Conservation (phyloP, 2,329 filamentous ascomycete genomes). For the Colletotrichum gigasporum region DNA sequence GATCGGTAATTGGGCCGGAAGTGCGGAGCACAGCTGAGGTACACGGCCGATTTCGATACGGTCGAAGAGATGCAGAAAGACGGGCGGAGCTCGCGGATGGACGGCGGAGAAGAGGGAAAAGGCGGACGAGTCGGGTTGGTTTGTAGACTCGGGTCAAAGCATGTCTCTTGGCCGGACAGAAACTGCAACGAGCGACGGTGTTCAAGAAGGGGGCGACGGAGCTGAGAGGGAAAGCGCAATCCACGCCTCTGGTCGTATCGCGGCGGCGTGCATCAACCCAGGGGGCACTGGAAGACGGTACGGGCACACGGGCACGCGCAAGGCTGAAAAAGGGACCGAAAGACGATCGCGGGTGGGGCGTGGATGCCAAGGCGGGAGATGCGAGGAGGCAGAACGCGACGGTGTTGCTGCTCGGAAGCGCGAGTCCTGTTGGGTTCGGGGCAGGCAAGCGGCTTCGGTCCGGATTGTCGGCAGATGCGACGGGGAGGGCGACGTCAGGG, state of each 20-base stretch:
- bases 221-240: conserved; percentile 12
- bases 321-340: conserved; percentile 26
- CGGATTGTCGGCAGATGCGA: neutral
- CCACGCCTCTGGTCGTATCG: conserved; percentile 26
- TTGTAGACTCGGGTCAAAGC: conserved; percentile 21
- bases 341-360: conserved; percentile 28
- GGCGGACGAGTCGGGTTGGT: neutral
- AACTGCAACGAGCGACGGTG: neutral
- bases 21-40: neutral
- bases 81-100: conserved; percentile 3
- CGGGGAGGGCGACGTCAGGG: too few species aligned
- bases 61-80: neutral
- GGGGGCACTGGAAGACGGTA: neutral
- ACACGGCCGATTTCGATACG: neutral
- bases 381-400: neutral
- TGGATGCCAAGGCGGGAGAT: conserved; percentile 22
- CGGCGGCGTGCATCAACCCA: conserved; percentile 18
- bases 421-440: neutral
- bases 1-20: neutral
- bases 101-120: neutral
- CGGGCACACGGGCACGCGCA: conserved; percentile 8
- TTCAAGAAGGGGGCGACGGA: neutral
- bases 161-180: conserved; percentile 7
- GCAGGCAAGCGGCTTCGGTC: neutral
- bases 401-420: neutral